Percentiles rank a stretch among this genome's conserved stretches.
phyloP scores from a whole-genome alignment of 106 monocot genomes.

The Dactylorhiza incarnata region DNA sequence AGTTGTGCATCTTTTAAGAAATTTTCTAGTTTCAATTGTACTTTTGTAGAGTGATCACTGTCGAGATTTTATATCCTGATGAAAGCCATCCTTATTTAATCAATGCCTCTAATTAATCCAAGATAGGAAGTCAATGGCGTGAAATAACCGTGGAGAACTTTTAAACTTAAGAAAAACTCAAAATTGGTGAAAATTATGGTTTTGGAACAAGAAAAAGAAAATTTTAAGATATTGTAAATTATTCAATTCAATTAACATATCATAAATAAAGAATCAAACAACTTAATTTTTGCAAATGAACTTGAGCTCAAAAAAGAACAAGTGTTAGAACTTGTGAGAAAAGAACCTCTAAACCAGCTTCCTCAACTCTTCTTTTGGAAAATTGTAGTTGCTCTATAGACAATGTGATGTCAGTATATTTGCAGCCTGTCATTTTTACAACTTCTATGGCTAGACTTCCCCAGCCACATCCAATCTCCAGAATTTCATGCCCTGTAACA shows the following conservation, averaged over 20 bases:
- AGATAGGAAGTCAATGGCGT: too few species aligned
- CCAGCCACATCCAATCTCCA: conserved; percentile 94
- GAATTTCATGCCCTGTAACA: conserved; percentile 61
- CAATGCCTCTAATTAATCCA: too few species aligned
- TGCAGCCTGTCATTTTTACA: conserved; percentile 81
- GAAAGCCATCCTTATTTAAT: too few species aligned
- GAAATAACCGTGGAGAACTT: neutral
- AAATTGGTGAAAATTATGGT: neutral
- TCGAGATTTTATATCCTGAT: too few species aligned
- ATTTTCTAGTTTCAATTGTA: too few species aligned
- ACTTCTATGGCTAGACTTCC: conserved; percentile 74
- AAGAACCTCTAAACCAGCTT: conserved; percentile 79
- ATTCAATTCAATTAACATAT: neutral
- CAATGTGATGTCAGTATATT: conserved; percentile 85
- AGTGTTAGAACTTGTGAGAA: neutral
- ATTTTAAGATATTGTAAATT: neutral
- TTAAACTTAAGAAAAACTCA: neutral
- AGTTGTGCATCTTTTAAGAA: conserved; percentile 68
- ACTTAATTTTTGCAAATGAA: neutral
- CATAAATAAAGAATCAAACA: neutral
- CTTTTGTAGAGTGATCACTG: too few species aligned
- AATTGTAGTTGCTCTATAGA: conserved; percentile 81
- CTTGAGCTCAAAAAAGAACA: neutral
- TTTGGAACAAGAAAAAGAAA: neutral
- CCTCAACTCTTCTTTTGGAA: conserved; percentile 50